Conservation (phyloP, 306 rosid species). For the Prosopis cineraria region DNA sequence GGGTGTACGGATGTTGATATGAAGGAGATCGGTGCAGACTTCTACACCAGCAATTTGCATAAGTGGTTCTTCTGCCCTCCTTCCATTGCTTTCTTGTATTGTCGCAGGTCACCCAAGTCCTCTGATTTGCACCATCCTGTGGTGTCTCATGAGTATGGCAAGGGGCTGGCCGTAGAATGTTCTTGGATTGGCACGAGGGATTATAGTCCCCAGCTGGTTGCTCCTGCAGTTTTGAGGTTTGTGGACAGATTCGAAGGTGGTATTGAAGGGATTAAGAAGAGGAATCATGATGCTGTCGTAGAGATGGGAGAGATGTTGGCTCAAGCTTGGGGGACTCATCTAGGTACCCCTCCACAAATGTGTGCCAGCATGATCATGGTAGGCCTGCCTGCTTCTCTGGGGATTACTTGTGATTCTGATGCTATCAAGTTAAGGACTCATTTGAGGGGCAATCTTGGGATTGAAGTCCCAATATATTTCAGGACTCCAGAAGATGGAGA, state of each 20-base stretch:
- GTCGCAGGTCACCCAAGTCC: slow-evolving; percentile 45
- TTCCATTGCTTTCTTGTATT: slow-evolving; percentile 62
- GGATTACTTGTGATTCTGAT: slow-evolving; percentile 52
- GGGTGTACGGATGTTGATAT: slow-evolving; percentile 77
- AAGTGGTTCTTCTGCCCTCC: slow-evolving; percentile 86
- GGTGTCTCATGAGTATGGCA: slow-evolving; percentile 75
- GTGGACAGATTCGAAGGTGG: slow-evolving; percentile 68
- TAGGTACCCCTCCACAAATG: slow-evolving; percentile 69
- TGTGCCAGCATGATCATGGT: slow-evolving; percentile 72
- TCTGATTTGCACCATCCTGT: slow-evolving; percentile 67
- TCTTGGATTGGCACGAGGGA: slow-evolving; percentile 80
- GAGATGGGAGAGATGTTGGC: slow-evolving; percentile 71
- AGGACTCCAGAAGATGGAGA: slow-evolving; percentile 51
- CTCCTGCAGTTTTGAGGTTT: slow-evolving; percentile 60
- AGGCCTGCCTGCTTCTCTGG: slow-evolving; percentile 66
- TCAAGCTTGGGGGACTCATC: slow-evolving; percentile 61
- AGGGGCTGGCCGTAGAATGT: slow-evolving; percentile 70
- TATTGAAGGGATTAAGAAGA: slow-evolving; percentile 63
- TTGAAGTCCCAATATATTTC: slow-evolving; percentile 66
- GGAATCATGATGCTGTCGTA: slow-evolving; percentile 63
- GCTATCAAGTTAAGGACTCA: slow-evolving; percentile 49
- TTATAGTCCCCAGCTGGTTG: slow-evolving; percentile 68
- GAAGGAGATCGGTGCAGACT: slow-evolving; percentile 78
- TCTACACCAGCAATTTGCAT: slow-evolving; percentile 69
- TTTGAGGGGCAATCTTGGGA: slow-evolving; percentile 51